A percentile compares a stretch with the other conserved stretches of the same genome.
Conservation (phyloP, 2,329 filamentous ascomycete genomes). For the Endocalyx cinctus region DNA sequence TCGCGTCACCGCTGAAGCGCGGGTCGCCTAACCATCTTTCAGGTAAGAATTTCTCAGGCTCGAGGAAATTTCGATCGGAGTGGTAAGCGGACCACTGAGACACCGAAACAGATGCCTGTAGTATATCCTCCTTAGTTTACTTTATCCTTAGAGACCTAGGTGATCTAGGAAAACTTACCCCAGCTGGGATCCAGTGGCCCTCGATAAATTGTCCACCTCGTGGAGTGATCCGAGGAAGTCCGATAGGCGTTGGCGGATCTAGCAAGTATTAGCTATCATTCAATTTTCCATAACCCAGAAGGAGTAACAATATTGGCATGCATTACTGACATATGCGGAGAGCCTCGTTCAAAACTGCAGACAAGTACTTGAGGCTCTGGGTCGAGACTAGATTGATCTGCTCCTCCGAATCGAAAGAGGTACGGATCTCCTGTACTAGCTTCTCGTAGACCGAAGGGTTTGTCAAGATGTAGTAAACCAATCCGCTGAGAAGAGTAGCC, state of each 20-base stretch:
- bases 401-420: constrained; percentile 14
- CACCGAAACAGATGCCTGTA: neutral
- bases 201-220: constrained; percentile 12
- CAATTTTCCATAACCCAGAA: too few species aligned
- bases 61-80: neutral
- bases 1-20: neutral
- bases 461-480: constrained; percentile 8
- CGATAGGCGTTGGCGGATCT: constrained; percentile 9
- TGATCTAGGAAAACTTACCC: too few species aligned
- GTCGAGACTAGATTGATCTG: constrained; percentile 21
- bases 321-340: constrained; percentile 12
- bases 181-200: constrained; percentile 2
- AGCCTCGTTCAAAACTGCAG: constrained; percentile 15
- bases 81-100: neutral
- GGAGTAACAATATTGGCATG: too few species aligned
- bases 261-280: too few species aligned
- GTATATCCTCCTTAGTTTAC: too few species aligned
- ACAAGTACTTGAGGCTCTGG: constrained; percentile 14
- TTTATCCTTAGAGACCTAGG: too few species aligned
- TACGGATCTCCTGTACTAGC: constrained; percentile 23
- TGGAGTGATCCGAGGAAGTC: constrained; percentile 6
- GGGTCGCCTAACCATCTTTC: neutral
- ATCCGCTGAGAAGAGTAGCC: constrained; percentile 31
- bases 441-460: constrained; percentile 19
- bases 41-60: neutral